Evolutionary conservation across 306 rosid species (phyloP).

Genomic region (Neltuma alba): DNA sequence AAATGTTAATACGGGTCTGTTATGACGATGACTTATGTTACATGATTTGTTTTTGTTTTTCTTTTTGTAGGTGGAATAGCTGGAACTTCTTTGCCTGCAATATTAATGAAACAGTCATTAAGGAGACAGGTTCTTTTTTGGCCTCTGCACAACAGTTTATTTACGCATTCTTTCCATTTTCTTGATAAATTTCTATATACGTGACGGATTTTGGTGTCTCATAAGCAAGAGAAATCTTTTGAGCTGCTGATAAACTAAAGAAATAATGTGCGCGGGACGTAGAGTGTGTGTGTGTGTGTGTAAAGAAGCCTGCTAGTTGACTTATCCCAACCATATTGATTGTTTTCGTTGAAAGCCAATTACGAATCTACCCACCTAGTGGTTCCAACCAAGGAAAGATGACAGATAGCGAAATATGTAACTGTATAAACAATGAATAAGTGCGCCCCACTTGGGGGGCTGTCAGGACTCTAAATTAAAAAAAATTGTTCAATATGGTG

Average conservation of each 20-base stretch:
- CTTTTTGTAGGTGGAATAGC: constrained; percentile 94
- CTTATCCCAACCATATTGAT: not conserved
- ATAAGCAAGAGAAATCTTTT: not conserved
- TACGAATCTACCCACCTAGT: not conserved
- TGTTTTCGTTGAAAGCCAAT: not conserved
- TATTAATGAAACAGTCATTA: constrained; percentile 79
- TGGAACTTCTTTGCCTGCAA: constrained; percentile 99
- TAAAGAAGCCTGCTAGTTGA: not conserved
- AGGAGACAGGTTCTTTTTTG: constrained; percentile 73
- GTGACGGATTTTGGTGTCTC: constrained; percentile 22
- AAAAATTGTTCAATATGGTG: too few relatives aligned
- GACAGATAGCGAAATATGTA: not conserved
- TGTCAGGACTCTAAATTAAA: too few relatives aligned
- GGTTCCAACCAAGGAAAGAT: not conserved
- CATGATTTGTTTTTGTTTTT: constrained; percentile 23
- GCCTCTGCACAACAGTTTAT: constrained; percentile 10
- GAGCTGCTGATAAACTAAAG: not conserved
- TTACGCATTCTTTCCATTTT: constrained; percentile 5
- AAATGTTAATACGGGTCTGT: not conserved
- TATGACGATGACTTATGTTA: not conserved
- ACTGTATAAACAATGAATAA: too few relatives aligned
- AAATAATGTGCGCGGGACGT: not conserved
- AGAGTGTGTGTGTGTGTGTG: too few relatives aligned
- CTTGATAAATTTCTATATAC: constrained; percentile 7
- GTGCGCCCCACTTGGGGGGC: too few relatives aligned